Evolutionary conservation across 169 alveolate species (phyloP), one percentile per base, ranked within the genome.

Genomic region (Neospora caninum): DNA sequence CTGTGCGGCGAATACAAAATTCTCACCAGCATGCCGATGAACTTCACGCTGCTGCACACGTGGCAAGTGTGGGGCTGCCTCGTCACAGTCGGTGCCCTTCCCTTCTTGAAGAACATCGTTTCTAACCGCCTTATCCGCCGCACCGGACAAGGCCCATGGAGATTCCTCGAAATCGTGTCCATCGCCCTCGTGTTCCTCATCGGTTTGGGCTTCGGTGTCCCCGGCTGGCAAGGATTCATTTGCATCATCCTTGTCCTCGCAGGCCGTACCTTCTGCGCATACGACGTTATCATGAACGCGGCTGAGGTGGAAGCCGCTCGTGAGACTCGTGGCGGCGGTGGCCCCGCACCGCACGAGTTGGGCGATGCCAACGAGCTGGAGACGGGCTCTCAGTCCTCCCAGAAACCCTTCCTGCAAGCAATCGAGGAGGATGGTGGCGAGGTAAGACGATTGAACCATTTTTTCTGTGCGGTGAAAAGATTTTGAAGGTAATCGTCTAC

Each of bases 61-160:
- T 97, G 98, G 98, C 99, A 97, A 91, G 96, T 97, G 67, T 97
- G 98, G 98, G 99, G 99, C 6, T 98, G 99, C 93, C 95, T 98
- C 91, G 96, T 98, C 86, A 97, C 99, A 27, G 99, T 97, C 64
- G 99, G 99, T 34, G 97, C 99, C 29, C 96, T 98, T 39, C 99
- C 99, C 6, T 98, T 98, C 94, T 93, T 98, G 86, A 98, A 98
- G 96, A 98, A 98, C 96, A 98, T 98, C 36, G 98, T 98, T 42
- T 97, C 99, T 53, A 98, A 98, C 94, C 96, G 99, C 45, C 96
- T 98, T 18, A 98, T 98, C 95, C 96, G 99, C 88, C 96, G 97
- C 86, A 98, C 99, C 27, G 99, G 99, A n/a, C 99, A 98, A 93
- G 99, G 98, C 73, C 99, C 99, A 87, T 98, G 99, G 99, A 96